Base-by-base conservation (phyloP, 306 rosid genomes). In the Fragaria ananassa region DNA sequence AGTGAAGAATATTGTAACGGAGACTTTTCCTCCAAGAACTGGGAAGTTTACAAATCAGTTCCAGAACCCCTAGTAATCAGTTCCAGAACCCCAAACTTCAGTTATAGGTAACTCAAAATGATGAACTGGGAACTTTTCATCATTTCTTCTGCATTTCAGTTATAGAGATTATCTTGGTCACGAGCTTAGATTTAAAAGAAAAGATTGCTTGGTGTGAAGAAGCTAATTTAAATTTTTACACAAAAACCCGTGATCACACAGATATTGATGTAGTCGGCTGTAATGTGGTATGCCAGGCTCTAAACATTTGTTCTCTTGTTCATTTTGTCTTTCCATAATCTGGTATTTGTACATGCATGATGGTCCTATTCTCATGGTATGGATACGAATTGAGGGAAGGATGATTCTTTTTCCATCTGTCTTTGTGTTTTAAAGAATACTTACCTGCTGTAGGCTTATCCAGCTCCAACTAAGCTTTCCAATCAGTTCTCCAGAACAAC, bases 151-250 rank as follows among this genome's bases (percentile, higher is more conserved):
- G n/a, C n/a, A n/a, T n/a, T n/a, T n/a, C n/a, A n/a, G n/a, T n/a
- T n/a, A n/a, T n/a, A n/a, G n/a, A n/a, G n/a, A n/a, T n/a, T n/a
- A n/a, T n/a, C n/a, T n/a, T n/a, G n/a, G 90, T 94, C 78, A 91
- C 81, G 76, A 85, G 86, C 72, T 85, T 95, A 82, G 88, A 90
- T 83, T 70, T 88, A 14, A 85, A 88, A 5, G 85, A 2, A 80
- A 95, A 80, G 85, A 80, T 77, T 73, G 97, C 96, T 79, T 63
- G 77, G 51, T 95, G 98, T 79, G 77, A 80, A 77, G 89, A 71
- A 84, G 96, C 98, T 84, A 89, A 89, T 83, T 78, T 95, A 83
- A 84, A 95, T 83, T 95, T 90, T 79, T 95, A 95, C 86, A 92
- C 97, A 14, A 90, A 82, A 89, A 71, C 93, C 46, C 88, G 96